phyloP scores from a whole-genome alignment of 257 asterid genomes.

The Parsonsia alboflavescens region DNA sequence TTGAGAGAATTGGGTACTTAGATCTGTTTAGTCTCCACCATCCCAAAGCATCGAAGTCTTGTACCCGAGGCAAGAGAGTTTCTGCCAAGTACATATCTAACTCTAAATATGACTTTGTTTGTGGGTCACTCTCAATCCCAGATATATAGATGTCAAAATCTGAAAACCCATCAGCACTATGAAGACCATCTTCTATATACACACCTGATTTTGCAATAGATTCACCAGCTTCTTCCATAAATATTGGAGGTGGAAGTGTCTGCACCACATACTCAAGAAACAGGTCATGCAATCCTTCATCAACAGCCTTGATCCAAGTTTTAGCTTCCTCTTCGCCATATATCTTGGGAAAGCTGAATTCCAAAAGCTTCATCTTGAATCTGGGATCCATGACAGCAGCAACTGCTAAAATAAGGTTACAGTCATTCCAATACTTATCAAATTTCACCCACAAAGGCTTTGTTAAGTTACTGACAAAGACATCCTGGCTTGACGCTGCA shows the following conservation, averaged over 20 bases:
- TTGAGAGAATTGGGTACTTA: conserved; percentile 60
- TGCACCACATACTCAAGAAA: conserved; percentile 23
- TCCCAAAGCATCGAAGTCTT: conserved; percentile 73
- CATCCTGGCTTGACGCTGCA: conserved; percentile 30
- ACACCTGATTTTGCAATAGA: conserved; percentile 5
- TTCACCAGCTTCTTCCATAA: conserved; percentile 15
- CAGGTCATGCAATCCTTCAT: conserved; percentile 17
- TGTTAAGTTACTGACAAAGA: conserved; percentile 14
- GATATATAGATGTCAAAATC: conserved; percentile 18
- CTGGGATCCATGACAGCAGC: conserved; percentile 39
- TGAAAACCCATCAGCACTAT: conserved; percentile 6
- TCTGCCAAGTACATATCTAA: conserved; percentile 61
- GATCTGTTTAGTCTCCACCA: conserved; percentile 69
- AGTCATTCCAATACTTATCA: conserved; percentile 26
- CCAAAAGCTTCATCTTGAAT: conserved; percentile 28
- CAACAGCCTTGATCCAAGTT: conserved; percentile 14
- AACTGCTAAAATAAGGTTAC: conserved; percentile 23
- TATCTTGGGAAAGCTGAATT: conserved; percentile 23
- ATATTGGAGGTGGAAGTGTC: conserved; percentile 17
- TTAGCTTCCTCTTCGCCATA: conserved; percentile 13
- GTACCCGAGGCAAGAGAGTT: conserved; percentile 49
- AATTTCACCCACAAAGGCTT: conserved; percentile 23
- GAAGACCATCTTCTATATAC: conserved; percentile 12
- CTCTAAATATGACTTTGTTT: conserved; percentile 36
- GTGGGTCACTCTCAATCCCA: conserved; percentile 41